These are phyloP conservation scores for Russula brevipes DNA, from an alignment of 768 basidiomycete species.

Conservation along the genomic window DNA sequence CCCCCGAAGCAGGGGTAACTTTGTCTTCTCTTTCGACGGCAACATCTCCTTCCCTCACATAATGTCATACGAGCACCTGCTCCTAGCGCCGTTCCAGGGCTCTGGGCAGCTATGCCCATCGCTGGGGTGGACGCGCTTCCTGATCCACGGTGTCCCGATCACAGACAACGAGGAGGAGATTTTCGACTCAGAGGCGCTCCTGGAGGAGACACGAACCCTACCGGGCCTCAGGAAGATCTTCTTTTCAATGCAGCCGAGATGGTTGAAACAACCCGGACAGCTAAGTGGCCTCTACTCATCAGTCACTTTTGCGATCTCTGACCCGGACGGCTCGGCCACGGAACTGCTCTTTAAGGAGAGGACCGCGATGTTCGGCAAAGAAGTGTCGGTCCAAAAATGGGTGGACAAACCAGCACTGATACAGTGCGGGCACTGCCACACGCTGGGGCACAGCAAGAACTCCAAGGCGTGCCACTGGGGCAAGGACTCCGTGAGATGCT, in stretches of 20 bases:
- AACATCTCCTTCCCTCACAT: no score
- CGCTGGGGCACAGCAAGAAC: background rate
- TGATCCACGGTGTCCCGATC: background rate
- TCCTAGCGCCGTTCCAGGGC: no score
- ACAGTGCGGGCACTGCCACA: background rate
- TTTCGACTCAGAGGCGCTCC: background rate
- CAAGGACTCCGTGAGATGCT: background rate
- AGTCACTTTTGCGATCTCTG: background rate
- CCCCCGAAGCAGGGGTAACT: no score
- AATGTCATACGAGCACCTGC: no score
- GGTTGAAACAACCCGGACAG: background rate
- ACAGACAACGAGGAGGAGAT: fast-evolving
- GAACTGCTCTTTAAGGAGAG: fast-evolving
- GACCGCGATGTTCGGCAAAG: background rate
- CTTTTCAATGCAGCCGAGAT: background rate
- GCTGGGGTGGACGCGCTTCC: background rate
- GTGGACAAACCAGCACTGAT: background rate
- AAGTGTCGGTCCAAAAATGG: background rate
- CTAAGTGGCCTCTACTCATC: fast-evolving
- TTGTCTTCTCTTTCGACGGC: no score
- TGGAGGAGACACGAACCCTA: fast-evolving
- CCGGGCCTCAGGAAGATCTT: fast-evolving
- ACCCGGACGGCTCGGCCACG: background rate
- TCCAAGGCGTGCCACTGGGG: background rate
- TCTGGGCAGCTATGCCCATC: background rate